A percentile compares a stretch with the other conserved stretches of the same genome.
Evolutionary conservation across 208 protist genomes (phyloP).

Genomic region (Phytomonas francai): DNA sequence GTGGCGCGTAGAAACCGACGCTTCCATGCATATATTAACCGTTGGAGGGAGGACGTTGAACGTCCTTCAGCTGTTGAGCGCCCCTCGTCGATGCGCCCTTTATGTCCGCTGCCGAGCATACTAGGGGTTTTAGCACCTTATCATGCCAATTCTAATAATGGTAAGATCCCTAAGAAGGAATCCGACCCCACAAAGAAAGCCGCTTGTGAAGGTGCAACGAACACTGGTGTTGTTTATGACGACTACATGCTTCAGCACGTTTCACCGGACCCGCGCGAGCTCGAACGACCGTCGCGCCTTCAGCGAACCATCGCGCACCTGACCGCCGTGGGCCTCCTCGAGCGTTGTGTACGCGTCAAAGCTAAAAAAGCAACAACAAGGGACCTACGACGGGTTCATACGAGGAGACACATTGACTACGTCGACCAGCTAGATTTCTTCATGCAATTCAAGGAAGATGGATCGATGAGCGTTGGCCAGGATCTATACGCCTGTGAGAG

Average conservation of each 20-base stretch:
- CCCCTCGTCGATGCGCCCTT: background rate
- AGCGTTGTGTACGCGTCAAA: constrained; percentile 32
- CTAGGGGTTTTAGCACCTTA: background rate
- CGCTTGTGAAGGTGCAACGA: background rate
- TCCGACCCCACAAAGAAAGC: background rate
- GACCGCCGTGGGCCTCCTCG: constrained; percentile 37
- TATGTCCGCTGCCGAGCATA: background rate
- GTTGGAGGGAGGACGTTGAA: background rate
- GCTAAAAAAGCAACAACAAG: constrained; percentile 39
- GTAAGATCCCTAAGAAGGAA: background rate
- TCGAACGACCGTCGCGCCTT: constrained; percentile 69
- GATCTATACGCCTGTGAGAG: constrained; percentile 69
- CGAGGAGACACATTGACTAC: constrained; percentile 47
- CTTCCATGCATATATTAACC: background rate
- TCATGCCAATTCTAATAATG: background rate
- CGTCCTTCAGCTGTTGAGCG: background rate
- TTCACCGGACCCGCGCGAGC: constrained; percentile 44
- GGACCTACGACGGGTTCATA: constrained; percentile 76
- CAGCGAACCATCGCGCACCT: constrained; percentile 59
- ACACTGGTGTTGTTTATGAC: constrained; percentile 66
- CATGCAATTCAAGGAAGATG: constrained; percentile 17
- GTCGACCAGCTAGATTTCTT: constrained; percentile 75
- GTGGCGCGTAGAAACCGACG: background rate
- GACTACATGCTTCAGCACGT: constrained; percentile 47
- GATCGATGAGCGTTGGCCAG: constrained; percentile 32